Evolutionary conservation across 2,329 filamentous ascomycete species (phyloP).

Genomic region (Talaromyces piceae): DNA sequence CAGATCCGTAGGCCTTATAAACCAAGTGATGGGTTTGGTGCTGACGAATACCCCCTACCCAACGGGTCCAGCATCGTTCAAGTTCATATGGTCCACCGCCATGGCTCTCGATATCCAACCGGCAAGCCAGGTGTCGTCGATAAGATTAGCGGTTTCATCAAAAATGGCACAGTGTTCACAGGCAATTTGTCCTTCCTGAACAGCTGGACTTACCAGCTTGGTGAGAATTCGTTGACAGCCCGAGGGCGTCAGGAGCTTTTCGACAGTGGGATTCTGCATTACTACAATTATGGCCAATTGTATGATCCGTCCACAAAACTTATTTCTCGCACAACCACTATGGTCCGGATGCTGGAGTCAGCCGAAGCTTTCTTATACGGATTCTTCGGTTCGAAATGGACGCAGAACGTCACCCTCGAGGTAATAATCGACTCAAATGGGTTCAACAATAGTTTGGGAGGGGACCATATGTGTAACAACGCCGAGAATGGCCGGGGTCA

Average conservation of each 20-base stretch:
- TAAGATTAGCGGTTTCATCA: constrained; percentile 49
- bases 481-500: constrained; percentile 51
- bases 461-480: constrained; percentile 61
- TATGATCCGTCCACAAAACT: constrained; percentile 68
- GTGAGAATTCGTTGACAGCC: constrained; percentile 63
- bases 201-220: constrained; percentile 61
- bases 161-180: constrained; percentile 46
- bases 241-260: constrained; percentile 67
- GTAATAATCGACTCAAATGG: constrained; percentile 57
- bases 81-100: constrained; percentile 64
- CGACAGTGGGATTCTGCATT: constrained; percentile 62
- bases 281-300: constrained; percentile 63
- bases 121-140: constrained; percentile 51
- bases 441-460: constrained; percentile 66
- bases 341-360: constrained; percentile 69
- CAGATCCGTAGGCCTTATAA: constrained; percentile 51
- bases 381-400: constrained; percentile 71
- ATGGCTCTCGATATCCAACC: constrained; percentile 68
- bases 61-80: constrained; percentile 60
- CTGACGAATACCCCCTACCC: constrained; percentile 63
- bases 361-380: constrained; percentile 73
- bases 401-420: constrained; percentile 63
- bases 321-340: constrained; percentile 65
- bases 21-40: constrained; percentile 59
- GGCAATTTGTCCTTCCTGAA: constrained; percentile 60